phyloP scores from a whole-genome alignment of 129 eudicot genomes.

The Solidago caesia region DNA sequence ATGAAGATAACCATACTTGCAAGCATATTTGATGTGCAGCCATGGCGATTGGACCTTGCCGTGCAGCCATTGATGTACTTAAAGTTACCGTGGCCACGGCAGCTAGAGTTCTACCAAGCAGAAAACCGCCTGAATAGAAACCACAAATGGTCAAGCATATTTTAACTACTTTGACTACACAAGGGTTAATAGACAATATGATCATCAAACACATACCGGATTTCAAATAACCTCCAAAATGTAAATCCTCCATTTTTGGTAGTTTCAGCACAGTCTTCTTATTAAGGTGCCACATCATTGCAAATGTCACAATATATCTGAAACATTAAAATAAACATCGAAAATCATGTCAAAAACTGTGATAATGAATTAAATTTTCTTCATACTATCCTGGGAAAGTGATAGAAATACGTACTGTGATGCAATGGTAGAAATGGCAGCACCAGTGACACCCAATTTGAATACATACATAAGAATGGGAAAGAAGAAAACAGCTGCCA shows the following conservation, averaged over 20 bases:
- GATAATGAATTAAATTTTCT: background rate
- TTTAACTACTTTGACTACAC: background rate
- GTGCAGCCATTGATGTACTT: slow-evolving; percentile 89
- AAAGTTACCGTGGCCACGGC: slow-evolving; percentile 75
- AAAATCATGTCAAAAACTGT: background rate
- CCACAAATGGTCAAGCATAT: background rate
- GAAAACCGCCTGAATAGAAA: slow-evolving; percentile 52
- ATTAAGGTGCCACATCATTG: slow-evolving; percentile 60
- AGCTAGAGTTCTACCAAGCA: slow-evolving; percentile 79
- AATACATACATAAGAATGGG: slow-evolving; percentile 65
- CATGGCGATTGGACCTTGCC: slow-evolving; percentile 73
- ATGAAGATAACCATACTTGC: slow-evolving; percentile 85
- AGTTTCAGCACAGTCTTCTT: slow-evolving; percentile 49
- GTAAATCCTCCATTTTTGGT: slow-evolving; percentile 48
- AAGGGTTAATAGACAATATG: background rate
- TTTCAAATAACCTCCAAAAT: slow-evolving; percentile 57
- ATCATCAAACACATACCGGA: slow-evolving; percentile 45
- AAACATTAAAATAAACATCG: slow-evolving; percentile 14
- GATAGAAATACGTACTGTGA: slow-evolving; percentile 61
- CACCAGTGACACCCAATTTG: slow-evolving; percentile 72
- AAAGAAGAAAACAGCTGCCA: slow-evolving; percentile 64
- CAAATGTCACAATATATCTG: slow-evolving; percentile 66
- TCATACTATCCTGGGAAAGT: background rate
- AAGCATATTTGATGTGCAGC: slow-evolving; percentile 89
- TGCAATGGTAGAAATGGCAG: slow-evolving; percentile 69